Base-by-base conservation (phyloP, 1,139 yeast species). In the Groenewaldozyma auringiensis region DNA sequence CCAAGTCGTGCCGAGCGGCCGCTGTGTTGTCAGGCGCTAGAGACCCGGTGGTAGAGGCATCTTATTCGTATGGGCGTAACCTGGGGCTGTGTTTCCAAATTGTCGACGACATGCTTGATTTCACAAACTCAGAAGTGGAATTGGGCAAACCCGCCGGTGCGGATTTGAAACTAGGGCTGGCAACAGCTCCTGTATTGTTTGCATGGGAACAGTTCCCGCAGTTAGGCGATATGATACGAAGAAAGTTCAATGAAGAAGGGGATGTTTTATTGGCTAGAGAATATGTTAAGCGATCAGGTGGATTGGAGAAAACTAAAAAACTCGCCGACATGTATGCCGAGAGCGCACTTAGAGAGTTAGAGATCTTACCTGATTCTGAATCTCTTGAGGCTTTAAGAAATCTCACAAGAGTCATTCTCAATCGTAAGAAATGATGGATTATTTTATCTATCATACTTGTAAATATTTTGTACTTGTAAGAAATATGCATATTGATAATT, bases 61-160 rank as follows among this genome's bases (percentile, higher is more conserved):
- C 95, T 57, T 92, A 89, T 64, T 81, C 83, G 55, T 92, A 85
- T 63, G 99, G 99, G 36, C 76, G 95, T 55, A 88, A 89, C 64
- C 70, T 94, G 48, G 98, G 98, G 0, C 75, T 94, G 43, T 94
- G 97, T 61, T 92, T 92, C 75, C 98, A 92, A 66, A 76, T 92
- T 49, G 95, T 94, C 22, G 98, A 92, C 65, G 99, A 92, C 65
- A 82, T 89, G 82, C 74, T 94, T 55, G 99, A 92, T 66, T 92
- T 86, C 62, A 87, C 96, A 0, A 81, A 87, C 18, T 79, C 92
- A 37, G 88, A 87, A 29, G 76, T 76, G 31, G 78, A 84, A 44
- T 70, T 92, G 50, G 98, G 98, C 36, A 92, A 92, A 64, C 98
- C 98, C 11, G 83, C 95, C 20, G 95, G 89, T 58, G 97, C 96